Evolutionary conservation across 768 basidiomycete genomes (phyloP).

Genomic region (Clavulina sp.): DNA sequence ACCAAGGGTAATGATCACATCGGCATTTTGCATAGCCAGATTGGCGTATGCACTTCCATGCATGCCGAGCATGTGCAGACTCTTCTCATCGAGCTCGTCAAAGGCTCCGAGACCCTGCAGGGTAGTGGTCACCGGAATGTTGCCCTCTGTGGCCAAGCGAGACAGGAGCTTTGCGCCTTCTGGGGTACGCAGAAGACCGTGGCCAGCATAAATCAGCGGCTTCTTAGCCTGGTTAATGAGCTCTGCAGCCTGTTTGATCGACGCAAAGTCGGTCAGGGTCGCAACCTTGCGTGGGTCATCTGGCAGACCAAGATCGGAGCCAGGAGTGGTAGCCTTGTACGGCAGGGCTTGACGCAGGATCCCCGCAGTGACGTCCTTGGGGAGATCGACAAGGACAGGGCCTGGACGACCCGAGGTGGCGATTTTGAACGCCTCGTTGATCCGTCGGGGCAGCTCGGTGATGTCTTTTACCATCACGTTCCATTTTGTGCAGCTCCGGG

Average conservation of each 20-base stretch:
- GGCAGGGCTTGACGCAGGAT: slow-evolving; percentile 74
- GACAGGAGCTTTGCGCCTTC: slow-evolving; percentile 69
- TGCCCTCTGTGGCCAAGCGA: slow-evolving; percentile 62
- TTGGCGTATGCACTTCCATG: slow-evolving; percentile 97
- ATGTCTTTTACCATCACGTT: slow-evolving; percentile 99
- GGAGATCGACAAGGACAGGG: slow-evolving; percentile 93
- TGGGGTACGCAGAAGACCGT: slow-evolving; percentile 70
- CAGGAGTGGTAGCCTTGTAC: slow-evolving; percentile 73
- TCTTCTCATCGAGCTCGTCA: slow-evolving; percentile 70
- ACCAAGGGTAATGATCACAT: slow-evolving; percentile 94
- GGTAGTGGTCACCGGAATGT: slow-evolving; percentile 95
- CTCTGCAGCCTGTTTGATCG: slow-evolving; percentile 68
- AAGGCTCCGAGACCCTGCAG: slow-evolving; percentile 90
- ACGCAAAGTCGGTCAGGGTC: slow-evolving; percentile 39
- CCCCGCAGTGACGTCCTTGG: slow-evolving; percentile 95
- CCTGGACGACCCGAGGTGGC: slow-evolving; percentile 94
- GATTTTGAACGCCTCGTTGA: slow-evolving; percentile 99
- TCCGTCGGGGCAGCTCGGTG: slow-evolving; percentile 78
- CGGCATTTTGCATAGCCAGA: slow-evolving; percentile 91
- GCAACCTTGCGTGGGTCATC: slow-evolving; percentile 47
- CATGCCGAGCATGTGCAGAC: slow-evolving; percentile 97
- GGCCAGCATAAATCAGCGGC: slow-evolving; percentile 85
- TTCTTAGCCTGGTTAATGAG: slow-evolving; percentile 85
- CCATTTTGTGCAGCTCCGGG: slow-evolving; percentile 96
- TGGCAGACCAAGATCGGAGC: slow-evolving; percentile 53